Base-by-base conservation (phyloP, 2,329 filamentous ascomycete species). In the Cladobotryum protrusum region DNA sequence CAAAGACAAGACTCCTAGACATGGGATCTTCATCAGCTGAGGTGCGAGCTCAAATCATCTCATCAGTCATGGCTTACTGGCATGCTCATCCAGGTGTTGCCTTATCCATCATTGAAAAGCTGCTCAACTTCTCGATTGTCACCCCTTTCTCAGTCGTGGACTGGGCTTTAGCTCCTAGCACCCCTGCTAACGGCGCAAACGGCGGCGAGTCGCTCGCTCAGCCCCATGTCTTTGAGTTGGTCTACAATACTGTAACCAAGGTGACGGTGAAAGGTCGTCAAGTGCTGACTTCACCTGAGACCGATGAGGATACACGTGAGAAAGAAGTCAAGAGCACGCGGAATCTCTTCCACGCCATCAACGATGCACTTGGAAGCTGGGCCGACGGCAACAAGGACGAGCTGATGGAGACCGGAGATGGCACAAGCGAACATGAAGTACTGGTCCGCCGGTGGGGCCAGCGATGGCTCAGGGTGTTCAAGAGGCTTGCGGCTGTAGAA, bases 111-210 rank as follows among this genome's bases (percentile, higher is more conserved):
- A 80, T 97, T 52, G 92, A 97, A 74, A 97, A 97, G 70, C 79
- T 99, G 5, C 84, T 99, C 59, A 99, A 97, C 72, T 99, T 96
- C 72, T 91, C 88, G 13, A 96, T 99, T 59, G 77, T 99, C 34
- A 90, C 86, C 8, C 93, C 93, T 0, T 75, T 83, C 50, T 85
- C 85, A 14, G 90, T 99, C 24, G 79, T 96, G 43, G 85, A 95
- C 62, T 99, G 93, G 93, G 89, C 89, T 1, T 76, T 99, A 12
- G 76, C 82, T 32, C 82, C 63, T n/a, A 63, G 60, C 43, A 65
- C 67, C 15, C 69, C 89, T 54, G 75, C 68, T n/a, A 64, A 64
- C 40, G 72, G 72, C 37, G 66, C 67, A 9, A 67, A 69, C 34
- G 80, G 82, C 2, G 86, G 86, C 44, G 77, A 79, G 40, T 78